Evolutionary conservation across 306 rosid species (phyloP), one percentile per base, ranked within the genome.

Genomic region (Bauhinia variegata): DNA sequence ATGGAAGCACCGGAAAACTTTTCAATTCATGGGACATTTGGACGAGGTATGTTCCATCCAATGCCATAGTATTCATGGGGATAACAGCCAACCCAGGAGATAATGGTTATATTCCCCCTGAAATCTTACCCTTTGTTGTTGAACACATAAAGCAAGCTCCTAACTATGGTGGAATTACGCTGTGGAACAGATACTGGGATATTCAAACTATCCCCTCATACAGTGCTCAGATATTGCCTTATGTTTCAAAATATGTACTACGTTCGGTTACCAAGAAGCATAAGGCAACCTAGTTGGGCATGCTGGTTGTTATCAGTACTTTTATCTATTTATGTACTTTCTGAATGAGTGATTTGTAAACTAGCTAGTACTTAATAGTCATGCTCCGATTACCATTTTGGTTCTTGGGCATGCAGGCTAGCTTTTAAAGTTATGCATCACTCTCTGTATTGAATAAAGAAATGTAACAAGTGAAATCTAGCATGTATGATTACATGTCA

Each of bases 121-220:
- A 67, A 0, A 73, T 3, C 10, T 64, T 85, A 3, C 61, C 12
- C 7, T 15, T 75, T 51, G 77, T 83, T 7, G 87, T 86, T 73
- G 89, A 89, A 0, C 1, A 3, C 4, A 63, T 84, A 6, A 83
- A 57, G 72, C 15, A 7, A 10, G 23, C 88, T 33, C 0, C 75
- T 0, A 88, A 84, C 61, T 82, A 79, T 46, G 88, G 96, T 34
- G 91, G 96, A 16, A 54, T 86, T 11, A 84, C 86, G 91, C 64
- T 88, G 0, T 86, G 89, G 89, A 75, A 19, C 64, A 83, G 79
- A 33, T 1, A 0, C 16, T 13, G 4, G 17, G 76, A 76, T 49
- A 5, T 1, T 7, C 5, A 7, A 18, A 51, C 5, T 10, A 15
- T 4, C n/a, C 2, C 1, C 1, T 1, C 23, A 12, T 58, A 49